phyloP scores from a whole-genome alignment of 495 filamentous ascomycete genomes.

The Penicillium maclennaniae region DNA sequence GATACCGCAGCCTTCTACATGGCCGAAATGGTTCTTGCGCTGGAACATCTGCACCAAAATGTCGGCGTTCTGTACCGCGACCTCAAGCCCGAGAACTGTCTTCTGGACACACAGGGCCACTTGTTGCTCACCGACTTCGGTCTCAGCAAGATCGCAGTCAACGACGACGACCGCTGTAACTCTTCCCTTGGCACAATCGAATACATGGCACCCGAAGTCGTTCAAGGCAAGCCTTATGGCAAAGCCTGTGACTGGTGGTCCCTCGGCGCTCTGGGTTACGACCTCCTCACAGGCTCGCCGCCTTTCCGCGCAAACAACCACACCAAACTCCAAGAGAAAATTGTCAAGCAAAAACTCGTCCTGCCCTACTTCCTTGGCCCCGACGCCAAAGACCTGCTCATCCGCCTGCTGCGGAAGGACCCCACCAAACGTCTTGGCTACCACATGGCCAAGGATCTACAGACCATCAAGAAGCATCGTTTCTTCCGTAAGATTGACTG shows the following conservation, averaged over 20 bases:
- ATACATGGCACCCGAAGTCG: conserved; percentile 97
- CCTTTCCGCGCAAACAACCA: conserved; percentile 89
- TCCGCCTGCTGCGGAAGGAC: conserved; percentile 83
- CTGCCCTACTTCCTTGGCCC: conserved; percentile 83
- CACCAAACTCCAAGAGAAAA: conserved; percentile 88
- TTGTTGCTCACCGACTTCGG: conserved; percentile 96
- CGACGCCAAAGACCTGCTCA: conserved; percentile 91
- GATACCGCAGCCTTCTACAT: conserved; percentile 91
- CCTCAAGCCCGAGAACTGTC: conserved; percentile 96
- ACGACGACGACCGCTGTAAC: conserved; percentile 73
- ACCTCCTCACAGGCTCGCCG: conserved; percentile 83
- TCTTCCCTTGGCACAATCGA: conserved; percentile 86
- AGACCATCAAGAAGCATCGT: conserved; percentile 83
- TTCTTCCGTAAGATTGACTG: conserved; percentile 98
- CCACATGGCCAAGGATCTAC: conserved; percentile 82
- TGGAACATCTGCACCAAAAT: conserved; percentile 86
- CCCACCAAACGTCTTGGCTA: conserved; percentile 81
- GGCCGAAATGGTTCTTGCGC: conserved; percentile 92
- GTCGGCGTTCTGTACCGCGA: conserved; percentile 95
- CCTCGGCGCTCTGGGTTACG: conserved; percentile 84
- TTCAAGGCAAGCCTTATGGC: conserved; percentile 76
- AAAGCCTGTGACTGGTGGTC: conserved; percentile 99
- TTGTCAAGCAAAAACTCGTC: conserved; percentile 80
- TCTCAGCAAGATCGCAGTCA: conserved; percentile 88
- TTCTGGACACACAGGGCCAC: conserved; percentile 86